A percentile compares a stretch with the other conserved stretches of the same genome.
These are phyloP conservation scores for Pythium rhizo-oryzae DNA, from an alignment of 352 stramenopile genomes.

Conservation along the genomic window DNA sequence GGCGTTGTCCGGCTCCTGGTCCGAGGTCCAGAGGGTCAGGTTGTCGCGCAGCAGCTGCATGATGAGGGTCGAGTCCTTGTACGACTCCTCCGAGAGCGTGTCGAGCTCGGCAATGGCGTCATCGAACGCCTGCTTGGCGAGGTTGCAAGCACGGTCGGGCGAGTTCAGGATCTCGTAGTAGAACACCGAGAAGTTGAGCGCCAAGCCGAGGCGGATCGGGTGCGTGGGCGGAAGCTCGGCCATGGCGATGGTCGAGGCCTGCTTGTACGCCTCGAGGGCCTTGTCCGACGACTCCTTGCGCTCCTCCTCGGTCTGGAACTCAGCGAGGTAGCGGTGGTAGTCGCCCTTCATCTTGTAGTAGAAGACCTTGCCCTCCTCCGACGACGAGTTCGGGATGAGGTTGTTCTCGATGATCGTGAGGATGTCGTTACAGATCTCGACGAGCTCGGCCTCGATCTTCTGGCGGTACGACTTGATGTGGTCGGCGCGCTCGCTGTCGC, in stretches of 20 bases:
- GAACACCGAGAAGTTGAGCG: slow-evolving; percentile 99
- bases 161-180: slow-evolving; percentile 99
- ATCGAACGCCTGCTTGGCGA: slow-evolving; percentile 98
- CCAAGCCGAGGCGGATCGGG: slow-evolving; percentile 98
- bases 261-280: slow-evolving; percentile 79
- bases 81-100: slow-evolving; percentile 98
- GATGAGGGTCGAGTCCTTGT: slow-evolving; percentile 99
- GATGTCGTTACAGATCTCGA: slow-evolving; percentile 98
- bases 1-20: slow-evolving; percentile 92
- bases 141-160: slow-evolving; percentile 91
- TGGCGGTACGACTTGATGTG: slow-evolving; percentile 94
- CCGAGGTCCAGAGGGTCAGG: slow-evolving; percentile 98
- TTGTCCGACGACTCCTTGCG: slow-evolving; percentile 94
- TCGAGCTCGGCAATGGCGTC: slow-evolving; percentile 99
- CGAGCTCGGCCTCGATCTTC: slow-evolving; percentile 96
- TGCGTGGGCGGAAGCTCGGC: slow-evolving; percentile 97
- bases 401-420: slow-evolving; percentile 98
- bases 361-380: slow-evolving; percentile 99
- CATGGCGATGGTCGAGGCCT: slow-evolving; percentile 91
- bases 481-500: slow-evolving; percentile 90
- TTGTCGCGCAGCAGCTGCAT: slow-evolving; percentile 99
- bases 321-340: slow-evolving; percentile 99
- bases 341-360: slow-evolving; percentile 99
- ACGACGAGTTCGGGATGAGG: slow-evolving; percentile 97
- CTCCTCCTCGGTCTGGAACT: slow-evolving; percentile 97